A percentile compares a stretch with the other conserved stretches of the same genome.
phyloP scores from a whole-genome alignment of 306 rosid species.

The Urtica urens region DNA sequence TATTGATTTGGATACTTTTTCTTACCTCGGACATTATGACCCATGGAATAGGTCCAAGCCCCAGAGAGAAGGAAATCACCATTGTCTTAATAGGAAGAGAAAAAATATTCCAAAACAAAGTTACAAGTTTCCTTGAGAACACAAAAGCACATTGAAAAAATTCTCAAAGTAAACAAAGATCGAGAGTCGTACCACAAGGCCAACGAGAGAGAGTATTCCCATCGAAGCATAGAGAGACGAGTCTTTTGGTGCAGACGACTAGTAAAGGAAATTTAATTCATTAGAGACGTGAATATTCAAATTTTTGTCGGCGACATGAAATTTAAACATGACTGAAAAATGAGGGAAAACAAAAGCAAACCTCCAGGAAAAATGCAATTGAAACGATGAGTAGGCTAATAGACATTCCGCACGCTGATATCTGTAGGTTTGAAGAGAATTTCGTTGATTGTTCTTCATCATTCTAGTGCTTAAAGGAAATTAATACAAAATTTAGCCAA shows the following conservation, averaged over 20 bases:
- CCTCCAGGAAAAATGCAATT: conserved; percentile 58
- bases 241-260: conserved; percentile 33
- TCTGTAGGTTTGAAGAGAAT: conserved; percentile 36
- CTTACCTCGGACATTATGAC: conserved; percentile 84
- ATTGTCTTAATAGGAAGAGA: conserved; percentile 29
- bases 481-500: neutral
- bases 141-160: neutral
- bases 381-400: conserved; percentile 59
- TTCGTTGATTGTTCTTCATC: conserved; percentile 1
- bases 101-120: conserved; percentile 14
- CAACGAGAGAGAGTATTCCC: conserved; percentile 48
- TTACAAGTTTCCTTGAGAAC: neutral
- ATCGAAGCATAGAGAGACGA: conserved; percentile 29
- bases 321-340: no score
- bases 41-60: conserved; percentile 90
- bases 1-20: neutral
- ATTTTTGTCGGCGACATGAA: no score
- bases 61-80: conserved; percentile 60
- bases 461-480: neutral
- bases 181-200: conserved; percentile 58
- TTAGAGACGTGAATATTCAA: no score
- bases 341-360: no score
- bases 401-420: conserved; percentile 60
- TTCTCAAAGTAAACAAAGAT: neutral
- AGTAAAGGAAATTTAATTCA: conserved; percentile 13